Evolutionary conservation across 2,329 filamentous ascomycete species (phyloP), one percentile per base, ranked within the genome.

Genomic region (Endocalyx cinctus): DNA sequence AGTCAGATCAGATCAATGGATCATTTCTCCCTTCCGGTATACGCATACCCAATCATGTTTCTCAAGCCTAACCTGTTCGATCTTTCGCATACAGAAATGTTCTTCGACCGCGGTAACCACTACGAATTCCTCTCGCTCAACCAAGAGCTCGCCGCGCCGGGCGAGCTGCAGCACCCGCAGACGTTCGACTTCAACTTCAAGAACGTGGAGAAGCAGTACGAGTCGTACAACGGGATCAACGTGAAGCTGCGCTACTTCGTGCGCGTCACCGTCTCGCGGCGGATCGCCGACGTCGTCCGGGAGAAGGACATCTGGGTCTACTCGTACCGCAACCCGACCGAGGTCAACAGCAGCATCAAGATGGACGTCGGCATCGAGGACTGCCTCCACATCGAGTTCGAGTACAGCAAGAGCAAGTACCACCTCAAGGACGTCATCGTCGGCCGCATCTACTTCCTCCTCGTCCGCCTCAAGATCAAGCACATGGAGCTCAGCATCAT

Each of bases 231-330:
- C 60, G 92, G 92, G 57, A 98, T 98, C 78, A 98, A 98, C 59
- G 92, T 98, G 55, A 94, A 95, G 72, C 77, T 98, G 59, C 88
- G 92, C 50, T 98, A 98, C 77, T 97, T 97, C 66, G 82, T 97
- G 37, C 85, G 89, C 50, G 92, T 97, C 49, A 98, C 92, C 22
- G 92, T 98, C 29, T 94, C 88, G 32, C 80, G 92, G 54, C 81
- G 92, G 59, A 97, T 98, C 88, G 87, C 88, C 52, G 92, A 98
- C 58, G 90, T 98, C 37, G 87, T 97, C 54, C 84, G 94, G 51
- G 94, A 98, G 67, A 98, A 98, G 76, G 94, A 98, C 63, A 84
- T 98, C 46, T 98, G 94, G 94, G 94, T 98, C 35, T 98, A 98
- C 72, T 92, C 84, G 44, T 98, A 98, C 73, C 82, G 89, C 61